These are phyloP conservation scores for Globisporangium echinulatum DNA, from an alignment of 352 stramenopile genomes.

Conservation along the genomic window DNA sequence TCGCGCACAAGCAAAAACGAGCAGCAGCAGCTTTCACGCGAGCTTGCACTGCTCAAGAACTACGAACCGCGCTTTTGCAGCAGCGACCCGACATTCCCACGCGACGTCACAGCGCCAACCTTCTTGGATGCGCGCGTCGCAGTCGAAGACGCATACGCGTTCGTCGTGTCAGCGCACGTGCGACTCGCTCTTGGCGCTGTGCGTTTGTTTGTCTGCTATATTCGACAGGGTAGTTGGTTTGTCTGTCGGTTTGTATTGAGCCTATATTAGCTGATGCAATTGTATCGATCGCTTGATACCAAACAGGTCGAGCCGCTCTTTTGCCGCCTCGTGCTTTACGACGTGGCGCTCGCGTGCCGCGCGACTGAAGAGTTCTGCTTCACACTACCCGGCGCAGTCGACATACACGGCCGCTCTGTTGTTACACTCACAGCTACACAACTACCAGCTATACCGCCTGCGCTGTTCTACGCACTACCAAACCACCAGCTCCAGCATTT, in stretches of 20 bases:
- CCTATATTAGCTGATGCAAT: neutral
- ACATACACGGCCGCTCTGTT: slow-evolving; percentile 6
- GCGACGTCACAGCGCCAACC: slow-evolving; percentile 22
- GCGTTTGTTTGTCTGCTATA: neutral
- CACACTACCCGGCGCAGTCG: slow-evolving; percentile 19
- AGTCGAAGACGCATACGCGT: slow-evolving; percentile 38
- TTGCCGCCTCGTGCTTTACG: slow-evolving; percentile 59
- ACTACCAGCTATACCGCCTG: slow-evolving; percentile 9
- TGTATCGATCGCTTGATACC: neutral
- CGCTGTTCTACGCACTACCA: slow-evolving; percentile 52
- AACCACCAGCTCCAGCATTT: slow-evolving; percentile 42
- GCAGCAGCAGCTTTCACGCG: slow-evolving; percentile 11
- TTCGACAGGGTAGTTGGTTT: neutral
- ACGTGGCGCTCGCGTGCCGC: slow-evolving; percentile 40
- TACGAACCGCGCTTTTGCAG: slow-evolving; percentile 51
- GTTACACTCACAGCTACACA: neutral
- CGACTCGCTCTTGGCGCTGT: slow-evolving; percentile 53
- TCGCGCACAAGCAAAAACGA: neutral
- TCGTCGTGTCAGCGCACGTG: slow-evolving; percentile 36
- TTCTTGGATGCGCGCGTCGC: slow-evolving; percentile 43
- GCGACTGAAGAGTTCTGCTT: slow-evolving; percentile 69
- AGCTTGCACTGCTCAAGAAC: slow-evolving; percentile 39
- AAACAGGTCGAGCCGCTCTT: slow-evolving; percentile 52
- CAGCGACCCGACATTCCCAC: slow-evolving; percentile 40
- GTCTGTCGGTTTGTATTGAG: neutral